These are phyloP conservation scores for Botrytis medusae DNA, from an alignment of 2,329 filamentous ascomycete genomes.

Conservation along the genomic window DNA sequence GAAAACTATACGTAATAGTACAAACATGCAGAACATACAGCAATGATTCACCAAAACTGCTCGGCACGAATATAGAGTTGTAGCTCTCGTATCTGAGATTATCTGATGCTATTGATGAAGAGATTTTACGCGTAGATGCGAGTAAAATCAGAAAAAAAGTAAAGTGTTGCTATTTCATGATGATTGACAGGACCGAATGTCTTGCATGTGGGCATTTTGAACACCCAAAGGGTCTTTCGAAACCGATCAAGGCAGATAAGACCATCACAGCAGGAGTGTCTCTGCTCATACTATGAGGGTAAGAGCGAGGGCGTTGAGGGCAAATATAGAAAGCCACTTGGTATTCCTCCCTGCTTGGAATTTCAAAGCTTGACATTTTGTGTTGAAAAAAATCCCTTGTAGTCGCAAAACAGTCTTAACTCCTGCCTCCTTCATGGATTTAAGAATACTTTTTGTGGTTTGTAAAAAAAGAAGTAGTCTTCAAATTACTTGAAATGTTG, in stretches of 20 bases:
- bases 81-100: background rate
- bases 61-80: no score
- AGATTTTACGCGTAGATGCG: background rate
- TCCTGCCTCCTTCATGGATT: accelerated
- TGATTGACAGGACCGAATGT: background rate
- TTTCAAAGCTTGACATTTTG: background rate
- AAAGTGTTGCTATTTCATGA: background rate
- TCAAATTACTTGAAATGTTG: background rate
- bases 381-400: background rate
- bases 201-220: background rate
- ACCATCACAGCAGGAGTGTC: background rate
- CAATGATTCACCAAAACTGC: background rate
- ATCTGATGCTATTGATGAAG: background rate
- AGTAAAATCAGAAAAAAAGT: background rate
- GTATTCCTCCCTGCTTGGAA: background rate
- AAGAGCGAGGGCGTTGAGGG: background rate
- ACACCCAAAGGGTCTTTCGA: background rate
- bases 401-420: background rate
- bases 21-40: no score
- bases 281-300: background rate
- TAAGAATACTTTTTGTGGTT: no score
- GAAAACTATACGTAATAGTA: background rate
- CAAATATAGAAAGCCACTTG: background rate
- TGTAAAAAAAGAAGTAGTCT: no score
- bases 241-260: background rate